Base-by-base conservation (phyloP, 129 eudicot species). In the Dittrichia graveolens region DNA sequence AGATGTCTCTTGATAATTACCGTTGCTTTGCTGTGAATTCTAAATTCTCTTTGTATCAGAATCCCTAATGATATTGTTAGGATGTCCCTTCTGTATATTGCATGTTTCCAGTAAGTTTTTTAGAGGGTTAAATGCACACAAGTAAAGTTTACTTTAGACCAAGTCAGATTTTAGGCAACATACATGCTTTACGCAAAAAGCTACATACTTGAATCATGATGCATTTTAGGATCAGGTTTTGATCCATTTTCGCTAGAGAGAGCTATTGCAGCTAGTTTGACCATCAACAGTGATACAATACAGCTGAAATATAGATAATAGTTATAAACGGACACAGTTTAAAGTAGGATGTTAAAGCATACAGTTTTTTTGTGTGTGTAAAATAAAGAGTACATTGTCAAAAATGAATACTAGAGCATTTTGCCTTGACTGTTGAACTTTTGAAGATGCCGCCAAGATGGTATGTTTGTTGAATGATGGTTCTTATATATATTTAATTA, bases 391-490 rank as follows among this genome's bases (percentile, higher is more conserved):
- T 24, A 24, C 31, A 24, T 24, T 24, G 31, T 24, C 2, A 24
- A 24, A 24, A 24, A 24, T 24, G 31, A 24, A 24, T 24, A 24
- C 7, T 10, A 35, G 45, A 37, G 18, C 60, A 49, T 49, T 35
- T 13, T 35, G 35, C 47, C 5, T 38, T 2, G 35, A 35, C 43
- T 64, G 6, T 67, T 7, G 44, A 7, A 48, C 10, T 46, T 46
- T 13, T 45, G 31, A 24, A 45, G 57, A 8, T 31, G 57, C 46
- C 37, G 8, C 35, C 37, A 50, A 48, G 47, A 49, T 58, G 34
- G 46, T 42, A 72, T 72, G 45, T 67, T 16, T 44, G 61, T 38
- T 39, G 18, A 54, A 18, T 70, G 65, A n/a, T 40, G 41, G 75
- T 7, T 71, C 41, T 54, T 55, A 40, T 40, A 14, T 39, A 16